A percentile compares a stretch with the other conserved stretches of the same genome.
Evolutionary conservation across 2,329 filamentous ascomycete species (phyloP).

Genomic region (Didymella exigua): DNA sequence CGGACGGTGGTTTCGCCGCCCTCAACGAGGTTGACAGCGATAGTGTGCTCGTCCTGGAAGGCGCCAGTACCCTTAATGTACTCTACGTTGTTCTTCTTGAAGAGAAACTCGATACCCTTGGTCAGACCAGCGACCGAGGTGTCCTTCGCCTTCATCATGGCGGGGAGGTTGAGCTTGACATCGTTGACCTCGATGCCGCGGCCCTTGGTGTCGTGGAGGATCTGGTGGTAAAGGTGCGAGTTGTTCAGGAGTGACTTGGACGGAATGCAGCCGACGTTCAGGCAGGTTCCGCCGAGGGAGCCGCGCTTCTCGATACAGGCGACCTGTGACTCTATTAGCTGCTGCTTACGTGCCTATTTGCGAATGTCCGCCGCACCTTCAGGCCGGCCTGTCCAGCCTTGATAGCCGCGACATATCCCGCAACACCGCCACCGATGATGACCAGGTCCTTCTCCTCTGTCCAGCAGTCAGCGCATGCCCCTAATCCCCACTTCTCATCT

Average conservation of each 20-base stretch:
- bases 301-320: slow-evolving; percentile 99
- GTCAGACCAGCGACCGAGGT: slow-evolving; percentile 85
- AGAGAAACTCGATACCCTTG: slow-evolving; percentile 95
- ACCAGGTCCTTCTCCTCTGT: slow-evolving; percentile 94
- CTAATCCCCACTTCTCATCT: slow-evolving; percentile 5
- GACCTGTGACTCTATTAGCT: slow-evolving; percentile 64
- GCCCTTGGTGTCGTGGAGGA: slow-evolving; percentile 95
- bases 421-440: slow-evolving; percentile 97
- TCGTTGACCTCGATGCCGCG: slow-evolving; percentile 97
- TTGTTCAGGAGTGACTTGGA: slow-evolving; percentile 99
- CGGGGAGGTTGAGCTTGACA: slow-evolving; percentile 91
- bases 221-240: slow-evolving; percentile 96
- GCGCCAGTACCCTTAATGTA: slow-evolving; percentile 93
- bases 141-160: slow-evolving; percentile 99
- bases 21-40: slow-evolving; percentile 88
- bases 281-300: slow-evolving; percentile 89
- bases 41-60: slow-evolving; percentile 86
- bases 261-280: slow-evolving; percentile 99
- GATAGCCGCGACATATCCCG: slow-evolving; percentile 98
- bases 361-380: slow-evolving; percentile 66
- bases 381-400: slow-evolving; percentile 97
- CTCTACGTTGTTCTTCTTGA: slow-evolving; percentile 99
- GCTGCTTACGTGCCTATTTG: not conserved
- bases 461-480: slow-evolving; percentile 42
- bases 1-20: slow-evolving; percentile 86